Conservation (phyloP, 768 basidiomycete species). For the Hypsizygus marmoreus region DNA sequence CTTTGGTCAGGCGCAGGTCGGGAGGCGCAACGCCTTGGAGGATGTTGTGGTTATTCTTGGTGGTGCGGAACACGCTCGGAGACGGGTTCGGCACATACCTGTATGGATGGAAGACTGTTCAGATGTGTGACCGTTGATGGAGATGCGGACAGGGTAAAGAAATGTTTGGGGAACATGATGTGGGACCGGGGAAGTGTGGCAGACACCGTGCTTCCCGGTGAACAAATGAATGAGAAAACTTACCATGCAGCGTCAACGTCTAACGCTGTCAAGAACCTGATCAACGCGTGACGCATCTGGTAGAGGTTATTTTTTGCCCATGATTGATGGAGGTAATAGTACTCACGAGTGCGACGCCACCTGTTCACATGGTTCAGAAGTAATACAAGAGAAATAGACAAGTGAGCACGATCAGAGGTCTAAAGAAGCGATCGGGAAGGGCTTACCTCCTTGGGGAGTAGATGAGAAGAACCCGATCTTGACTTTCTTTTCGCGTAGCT, state of each 20-base stretch:
- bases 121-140: slow-evolving; percentile 1
- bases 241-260: slow-evolving; percentile 87
- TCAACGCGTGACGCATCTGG: slow-evolving; percentile 92
- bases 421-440: slow-evolving; percentile 1
- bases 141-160: no score
- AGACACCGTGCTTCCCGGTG: background rate
- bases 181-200: slow-evolving; percentile 8
- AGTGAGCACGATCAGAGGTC: slow-evolving; percentile 6
- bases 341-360: slow-evolving; percentile 90
- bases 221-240: slow-evolving; percentile 31
- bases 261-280: slow-evolving; percentile 77
- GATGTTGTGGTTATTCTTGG: slow-evolving; percentile 95
- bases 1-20: slow-evolving; percentile 73
- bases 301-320: slow-evolving; percentile 15
- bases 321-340: slow-evolving; percentile 18
- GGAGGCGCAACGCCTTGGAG: slow-evolving; percentile 89
- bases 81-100: slow-evolving; percentile 91
- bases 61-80: slow-evolving; percentile 88
- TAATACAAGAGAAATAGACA: slow-evolving; percentile 15
- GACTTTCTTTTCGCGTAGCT: slow-evolving; percentile 82
- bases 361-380: slow-evolving; percentile 36
- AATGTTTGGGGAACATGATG: no score
- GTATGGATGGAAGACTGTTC: slow-evolving; percentile 3
- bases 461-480: slow-evolving; percentile 95
- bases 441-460: slow-evolving; percentile 88